These are phyloP conservation scores for Xylaria hypoxylon DNA, from an alignment of 2,329 filamentous ascomycete species.

Conservation along the genomic window DNA sequence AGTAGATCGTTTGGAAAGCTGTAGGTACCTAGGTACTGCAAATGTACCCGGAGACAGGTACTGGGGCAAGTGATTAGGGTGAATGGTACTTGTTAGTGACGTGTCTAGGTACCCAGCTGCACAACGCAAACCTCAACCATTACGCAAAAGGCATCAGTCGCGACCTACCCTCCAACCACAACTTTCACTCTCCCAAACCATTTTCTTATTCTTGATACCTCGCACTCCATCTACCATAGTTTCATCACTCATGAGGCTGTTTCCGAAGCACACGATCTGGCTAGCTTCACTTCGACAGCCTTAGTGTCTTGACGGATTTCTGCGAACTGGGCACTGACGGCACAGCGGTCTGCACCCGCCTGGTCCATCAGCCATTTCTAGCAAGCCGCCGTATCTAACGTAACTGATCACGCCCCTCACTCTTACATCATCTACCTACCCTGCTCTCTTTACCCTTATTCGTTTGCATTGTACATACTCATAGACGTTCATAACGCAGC, in stretches of 20 bases:
- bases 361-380: constrained; percentile 45
- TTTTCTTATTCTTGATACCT: constrained; percentile 20
- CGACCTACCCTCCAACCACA: constrained; percentile 31
- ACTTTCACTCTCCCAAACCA: constrained; percentile 32
- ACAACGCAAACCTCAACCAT: constrained; percentile 38
- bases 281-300: constrained; percentile 4
- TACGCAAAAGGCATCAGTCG: constrained; percentile 38
- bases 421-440: constrained; percentile 33
- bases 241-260: constrained; percentile 17
- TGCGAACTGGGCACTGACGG: constrained; percentile 41
- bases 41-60: neutral
- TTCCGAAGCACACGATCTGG: constrained; percentile 10
- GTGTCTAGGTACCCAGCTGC: constrained; percentile 20
- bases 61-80: constrained; percentile 5
- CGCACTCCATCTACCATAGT: constrained; percentile 13
- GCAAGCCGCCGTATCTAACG: constrained; percentile 40
- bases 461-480: constrained; percentile 3
- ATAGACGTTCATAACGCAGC: constrained; percentile 19
- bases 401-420: constrained; percentile 30
- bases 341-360: constrained; percentile 51
- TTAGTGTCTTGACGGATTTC: constrained; percentile 21
- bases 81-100: constrained; percentile 18
- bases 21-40: neutral
- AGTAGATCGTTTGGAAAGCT: neutral
- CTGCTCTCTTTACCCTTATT: constrained; percentile 17